Evolutionary conservation across 306 rosid genomes (phyloP).

Genomic region (Chamaecrista fasciculata): DNA sequence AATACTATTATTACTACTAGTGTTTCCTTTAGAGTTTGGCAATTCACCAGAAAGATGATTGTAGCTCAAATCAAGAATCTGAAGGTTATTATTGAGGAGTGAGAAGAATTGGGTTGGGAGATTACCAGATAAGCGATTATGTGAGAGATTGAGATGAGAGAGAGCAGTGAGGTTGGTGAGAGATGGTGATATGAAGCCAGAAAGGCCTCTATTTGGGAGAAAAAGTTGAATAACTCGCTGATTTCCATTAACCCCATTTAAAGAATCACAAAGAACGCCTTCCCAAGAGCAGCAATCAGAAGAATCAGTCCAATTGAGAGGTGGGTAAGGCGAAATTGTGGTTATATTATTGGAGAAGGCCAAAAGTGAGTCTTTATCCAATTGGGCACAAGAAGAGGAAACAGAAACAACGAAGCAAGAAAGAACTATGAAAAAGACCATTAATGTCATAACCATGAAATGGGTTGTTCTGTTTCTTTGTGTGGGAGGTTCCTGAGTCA

Average conservation of each 20-base stretch:
- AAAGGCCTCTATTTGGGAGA: conserved; percentile 55
- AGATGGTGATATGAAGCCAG: conserved; percentile 43
- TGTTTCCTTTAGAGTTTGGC: conserved; percentile 25
- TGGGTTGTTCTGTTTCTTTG: neutral
- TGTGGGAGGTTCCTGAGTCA: conserved; percentile 9
- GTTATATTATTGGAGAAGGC: conserved; percentile 38
- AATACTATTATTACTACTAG: conserved; percentile 13
- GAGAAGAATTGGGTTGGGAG: conserved; percentile 43
- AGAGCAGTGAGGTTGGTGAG: conserved; percentile 46
- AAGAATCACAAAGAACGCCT: conserved; percentile 50
- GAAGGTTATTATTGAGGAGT: conserved; percentile 42
- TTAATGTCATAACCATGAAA: conserved; percentile 25
- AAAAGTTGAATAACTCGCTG: conserved; percentile 44
- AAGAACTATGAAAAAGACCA: conserved; percentile 26
- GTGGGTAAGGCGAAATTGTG: conserved; percentile 12
- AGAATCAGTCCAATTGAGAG: conserved; percentile 63
- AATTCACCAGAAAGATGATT: conserved; percentile 46
- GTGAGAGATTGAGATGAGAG: conserved; percentile 64
- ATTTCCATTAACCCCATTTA: conserved; percentile 4
- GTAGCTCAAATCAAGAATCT: conserved; percentile 58
- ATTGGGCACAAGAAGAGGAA: conserved; percentile 42
- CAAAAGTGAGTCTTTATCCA: conserved; percentile 54
- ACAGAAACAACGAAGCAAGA: conserved; percentile 34
- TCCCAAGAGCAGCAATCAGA: conserved; percentile 81
- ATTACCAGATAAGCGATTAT: conserved; percentile 50